Evolutionary conservation across 768 basidiomycete species (phyloP).

Genomic region (Phylloporus sp.): DNA sequence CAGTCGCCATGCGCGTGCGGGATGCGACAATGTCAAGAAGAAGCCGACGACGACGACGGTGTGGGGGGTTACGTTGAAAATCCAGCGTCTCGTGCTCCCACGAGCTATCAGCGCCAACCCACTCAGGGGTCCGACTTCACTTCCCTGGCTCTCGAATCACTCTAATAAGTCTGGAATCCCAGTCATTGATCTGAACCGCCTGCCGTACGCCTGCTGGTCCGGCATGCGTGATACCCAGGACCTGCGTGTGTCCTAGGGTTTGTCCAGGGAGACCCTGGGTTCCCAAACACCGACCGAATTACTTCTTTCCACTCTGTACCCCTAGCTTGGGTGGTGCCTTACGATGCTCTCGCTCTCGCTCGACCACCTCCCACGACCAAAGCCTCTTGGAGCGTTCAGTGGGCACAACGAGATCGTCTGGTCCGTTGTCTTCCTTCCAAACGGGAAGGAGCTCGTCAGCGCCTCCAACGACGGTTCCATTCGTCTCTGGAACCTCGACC

Average conservation of each 20-base stretch:
- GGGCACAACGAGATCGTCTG: constrained; percentile 28
- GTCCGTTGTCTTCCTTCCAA: constrained; percentile 27
- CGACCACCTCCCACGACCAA: constrained; percentile 24
- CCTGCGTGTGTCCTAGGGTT: constrained; percentile 30
- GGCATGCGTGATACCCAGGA: constrained; percentile 28
- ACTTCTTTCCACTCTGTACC: constrained; percentile 18
- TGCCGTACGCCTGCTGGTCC: constrained; percentile 31
- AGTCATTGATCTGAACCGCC: constrained; percentile 30
- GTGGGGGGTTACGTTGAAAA: constrained; percentile 1
- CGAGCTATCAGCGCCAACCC: constrained; percentile 24
- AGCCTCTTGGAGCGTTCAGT: constrained; percentile 18
- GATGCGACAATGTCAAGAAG: neutral
- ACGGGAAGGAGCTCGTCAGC: constrained; percentile 22
- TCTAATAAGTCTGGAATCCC: constrained; percentile 29
- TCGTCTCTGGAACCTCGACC: constrained; percentile 28
- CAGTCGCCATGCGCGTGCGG: constrained; percentile 3
- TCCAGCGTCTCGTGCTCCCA: constrained; percentile 21
- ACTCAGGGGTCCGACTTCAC: constrained; percentile 29
- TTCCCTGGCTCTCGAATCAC: constrained; percentile 23
- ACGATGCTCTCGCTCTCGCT: constrained; percentile 30
- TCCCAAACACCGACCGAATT: constrained; percentile 21
- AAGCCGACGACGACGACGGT: neutral
- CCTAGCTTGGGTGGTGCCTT: constrained; percentile 21
- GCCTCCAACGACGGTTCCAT: constrained; percentile 29
- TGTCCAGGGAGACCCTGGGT: constrained; percentile 24